Evolutionary conservation across 1,284 basidiomycete species (phyloP), one percentile per base, ranked within the genome.

Genomic region (Lignosus rhinocerotis): DNA sequence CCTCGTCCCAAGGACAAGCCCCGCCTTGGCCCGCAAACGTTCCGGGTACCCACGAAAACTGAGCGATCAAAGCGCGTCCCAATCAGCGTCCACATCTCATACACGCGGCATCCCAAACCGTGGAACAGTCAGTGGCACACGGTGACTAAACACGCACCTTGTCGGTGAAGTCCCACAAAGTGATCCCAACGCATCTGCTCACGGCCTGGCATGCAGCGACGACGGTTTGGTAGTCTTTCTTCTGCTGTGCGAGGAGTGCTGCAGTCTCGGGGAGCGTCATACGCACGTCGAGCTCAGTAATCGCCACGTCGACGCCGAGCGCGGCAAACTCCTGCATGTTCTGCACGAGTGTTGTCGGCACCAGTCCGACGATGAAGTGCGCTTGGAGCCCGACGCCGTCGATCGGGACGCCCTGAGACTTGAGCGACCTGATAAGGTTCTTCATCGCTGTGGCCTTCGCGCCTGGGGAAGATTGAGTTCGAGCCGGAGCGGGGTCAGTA

Each of bases 221-320:
- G 45, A 81, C 79, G 14, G 66, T 78, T 66, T 76, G 65, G 66
- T 79, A 83, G 62, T 83, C 80, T 31, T 67, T 68, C 68, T 77
- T 74, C 71, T 85, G 83, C 61, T 82, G 79, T 41, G 69, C 73
- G 12, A 82, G 71, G 53, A 79, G 67, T 3, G 76, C 78, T 1
- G 70, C 66, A 0, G 81, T 83, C 16, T 72, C 74, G n/a, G 82
- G 82, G 31, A 81, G 73, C 30, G 74, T 73, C 73, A 84, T 82
- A 25, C 81, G 75, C 55, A 79, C 78, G 64, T 84, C 83, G 25
- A 85, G 73, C 68, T 84, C 83, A 1, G 82, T 84, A 63, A 83
- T 76, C 14, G 82, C 81, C 34, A 84, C 75, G 56, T 84, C 82
- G 54, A 84, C 72, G 34, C 83, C 81, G 32, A 83, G 76, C 21